phyloP scores from a whole-genome alignment of 2,329 filamentous ascomycete genomes.

The Colletotrichum sojae region DNA sequence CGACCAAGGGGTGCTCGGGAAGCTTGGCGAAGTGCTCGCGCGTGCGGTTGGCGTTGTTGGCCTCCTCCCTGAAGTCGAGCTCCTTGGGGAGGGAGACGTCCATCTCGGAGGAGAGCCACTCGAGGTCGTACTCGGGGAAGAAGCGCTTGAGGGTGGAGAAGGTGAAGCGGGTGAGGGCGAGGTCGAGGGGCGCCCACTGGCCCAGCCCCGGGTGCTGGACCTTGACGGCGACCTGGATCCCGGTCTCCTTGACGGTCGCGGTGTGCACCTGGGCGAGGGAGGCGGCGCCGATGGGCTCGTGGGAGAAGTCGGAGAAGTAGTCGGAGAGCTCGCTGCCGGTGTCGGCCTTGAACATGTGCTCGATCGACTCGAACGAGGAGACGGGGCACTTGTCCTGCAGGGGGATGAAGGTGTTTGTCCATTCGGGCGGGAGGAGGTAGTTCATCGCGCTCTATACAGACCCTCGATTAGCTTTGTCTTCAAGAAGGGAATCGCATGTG shows the following conservation, averaged over 20 bases:
- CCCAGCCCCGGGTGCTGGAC: conserved; percentile 93
- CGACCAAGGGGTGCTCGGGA: conserved; percentile 83
- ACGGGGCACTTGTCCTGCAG: conserved; percentile 96
- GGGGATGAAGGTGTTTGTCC: conserved; percentile 96
- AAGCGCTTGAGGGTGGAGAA: conserved; percentile 92
- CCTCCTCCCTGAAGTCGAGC: conserved; percentile 90
- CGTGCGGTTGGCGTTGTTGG: conserved; percentile 84
- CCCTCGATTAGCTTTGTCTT: conserved; percentile 39
- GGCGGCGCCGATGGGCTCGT: conserved; percentile 88
- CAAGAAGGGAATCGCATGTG: background rate
- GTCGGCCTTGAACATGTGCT: conserved; percentile 87
- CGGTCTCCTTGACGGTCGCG: conserved; percentile 84
- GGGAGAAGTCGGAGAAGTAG: conserved; percentile 88
- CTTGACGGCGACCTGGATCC: conserved; percentile 93
- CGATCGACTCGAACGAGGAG: conserved; percentile 88
- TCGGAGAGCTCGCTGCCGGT: conserved; percentile 85
- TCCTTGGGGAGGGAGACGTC: conserved; percentile 91
- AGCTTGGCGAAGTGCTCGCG: conserved; percentile 85
- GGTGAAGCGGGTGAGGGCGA: conserved; percentile 88
- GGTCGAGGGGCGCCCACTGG: conserved; percentile 90
- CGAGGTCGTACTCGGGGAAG: conserved; percentile 97
- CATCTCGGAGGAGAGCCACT: conserved; percentile 96
- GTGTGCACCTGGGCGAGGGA: conserved; percentile 96
- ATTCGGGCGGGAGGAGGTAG: conserved; percentile 90
- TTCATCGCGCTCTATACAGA: conserved; percentile 86